Evolutionary conservation across 306 rosid species (phyloP), one percentile per base, ranked within the genome.

Genomic region (Begonia loranthoides): DNA sequence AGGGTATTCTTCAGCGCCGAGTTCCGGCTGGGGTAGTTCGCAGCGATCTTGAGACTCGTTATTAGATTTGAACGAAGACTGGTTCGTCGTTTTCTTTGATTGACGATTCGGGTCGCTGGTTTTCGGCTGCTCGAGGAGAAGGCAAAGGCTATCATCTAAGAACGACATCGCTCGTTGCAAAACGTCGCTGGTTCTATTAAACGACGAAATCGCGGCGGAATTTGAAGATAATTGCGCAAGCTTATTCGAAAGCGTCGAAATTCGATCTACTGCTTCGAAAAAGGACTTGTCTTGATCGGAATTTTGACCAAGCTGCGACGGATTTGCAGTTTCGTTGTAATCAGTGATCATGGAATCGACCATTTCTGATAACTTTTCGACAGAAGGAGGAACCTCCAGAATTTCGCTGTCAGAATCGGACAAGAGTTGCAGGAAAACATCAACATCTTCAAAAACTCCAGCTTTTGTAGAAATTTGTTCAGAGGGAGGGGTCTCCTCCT

Each of bases 121-220:
- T 69, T 45, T 67, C 1, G 61, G 71, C 55, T 79, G 87, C 63
- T 87, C 96, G 9, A 82, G 49, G 13, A 82, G 57, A 13, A 63
- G 5, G 1, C 86, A 65, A 62, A 87, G 80, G 17, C 78, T 87
- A 11, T 87, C 94, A 55, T 87, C 94, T 56, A 87, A 63, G 76
- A 57, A 65, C 11, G 81, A 19, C 76, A 83, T 69, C 6, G 62
- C 64, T 48, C 78, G 70, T 55, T 81, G 81, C 10, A 81, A 83
- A 47, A 73, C 64, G 34, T 16, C 44, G 1, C 77, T 73, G 1
- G 71, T 51, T 56, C 76, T 82, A 17, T 88, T 88, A 47, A 73
- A 28, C 66, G 77, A 43, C 44, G 60, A 60, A 6, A 47, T 55
- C 19, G 53, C 62, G 43, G 15, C 19, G 12, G 47, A 71, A 2